Evolutionary conservation across 179 eudicot species (phyloP).

Genomic region (Nepenthes alata): DNA sequence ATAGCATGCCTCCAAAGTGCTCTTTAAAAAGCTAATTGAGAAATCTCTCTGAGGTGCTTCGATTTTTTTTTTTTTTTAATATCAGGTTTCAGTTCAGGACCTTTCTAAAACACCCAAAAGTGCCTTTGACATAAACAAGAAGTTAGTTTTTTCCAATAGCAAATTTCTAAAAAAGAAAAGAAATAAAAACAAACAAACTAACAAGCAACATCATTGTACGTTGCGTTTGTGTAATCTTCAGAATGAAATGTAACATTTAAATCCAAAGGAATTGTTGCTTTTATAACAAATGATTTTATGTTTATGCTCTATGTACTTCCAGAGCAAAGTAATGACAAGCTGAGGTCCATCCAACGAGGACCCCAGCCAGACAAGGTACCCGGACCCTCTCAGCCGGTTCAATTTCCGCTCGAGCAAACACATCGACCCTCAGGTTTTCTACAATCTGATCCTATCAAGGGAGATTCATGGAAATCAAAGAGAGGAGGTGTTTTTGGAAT

Average conservation of each 20-base stretch:
- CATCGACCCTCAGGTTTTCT: slow-evolving; percentile 23
- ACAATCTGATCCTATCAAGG: slow-evolving; percentile 22
- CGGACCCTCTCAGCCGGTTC: slow-evolving; percentile 21
- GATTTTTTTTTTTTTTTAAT: no score
- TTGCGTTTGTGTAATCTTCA: background rate
- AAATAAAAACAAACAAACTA: background rate
- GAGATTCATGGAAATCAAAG: slow-evolving; percentile 34
- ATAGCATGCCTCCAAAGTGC: no score
- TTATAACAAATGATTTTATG: background rate
- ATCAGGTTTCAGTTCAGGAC: no score
- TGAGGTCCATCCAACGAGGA: slow-evolving; percentile 23
- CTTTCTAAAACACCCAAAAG: no score
- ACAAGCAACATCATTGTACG: background rate
- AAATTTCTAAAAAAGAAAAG: no score
- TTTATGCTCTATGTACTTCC: slow-evolving; percentile 7
- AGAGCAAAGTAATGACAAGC: slow-evolving; percentile 33
- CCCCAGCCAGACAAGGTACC: slow-evolving; percentile 27
- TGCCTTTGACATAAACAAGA: no score
- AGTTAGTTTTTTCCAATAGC: no score
- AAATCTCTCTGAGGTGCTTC: no score
- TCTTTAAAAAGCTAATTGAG: no score
- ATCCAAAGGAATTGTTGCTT: background rate
- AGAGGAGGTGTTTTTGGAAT: slow-evolving; percentile 15
- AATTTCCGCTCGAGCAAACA: slow-evolving; percentile 18
- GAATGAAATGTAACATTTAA: background rate